Base-by-base conservation (phyloP, 345 rosid genomes). In the Hibiscus trionum region DNA sequence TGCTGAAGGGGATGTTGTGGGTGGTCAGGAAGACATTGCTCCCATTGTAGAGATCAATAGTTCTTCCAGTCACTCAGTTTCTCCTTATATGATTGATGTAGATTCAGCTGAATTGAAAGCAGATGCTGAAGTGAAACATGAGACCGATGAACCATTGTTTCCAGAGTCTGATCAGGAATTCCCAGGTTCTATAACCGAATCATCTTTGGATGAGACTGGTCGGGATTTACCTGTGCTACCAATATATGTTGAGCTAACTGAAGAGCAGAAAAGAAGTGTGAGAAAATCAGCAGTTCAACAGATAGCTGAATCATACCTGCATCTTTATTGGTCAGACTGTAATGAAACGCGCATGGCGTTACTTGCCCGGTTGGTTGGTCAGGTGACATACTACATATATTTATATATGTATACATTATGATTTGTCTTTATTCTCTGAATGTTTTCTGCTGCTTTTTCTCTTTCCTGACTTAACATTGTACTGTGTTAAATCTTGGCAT, bases 321-420 rank as follows among this genome's bases (percentile, higher is more conserved):
- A 77, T 81, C 78, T 86, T 12, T 65, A 78, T 69, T 87, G 86
- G 71, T 76, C 78, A 42, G 87, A 86, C 72, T 86, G 77, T 79
- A 85, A 77, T 70, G 71, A 76, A 79, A 88, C 70, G 19, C 81
- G 86, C 66, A 89, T 89, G 87, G 85, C 86, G 47, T 76, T 95
- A 75, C 88, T 95, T 81, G 85, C 99, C 67, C 90, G 97, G 53
- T 82, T 95, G 79, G 85, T 85, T 75, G 92, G 93, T 77, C 89
- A 88, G 93, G 99, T 90, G 80, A 78, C 7, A 33, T 17, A 0
- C 26, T 56, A 55, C 11, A 55, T 55, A 55, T 55, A 55, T 50
- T 50, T 50, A 50, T 50, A 50, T 14, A 24, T n/a, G 46, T 44
- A 27, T 46, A 27, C 49, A 9, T 16, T 44, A 17, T 71, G 42